A percentile compares a stretch with the other conserved stretches of the same genome.
phyloP scores from a whole-genome alignment of 768 basidiomycete species.

The Coprinellus micaceus region DNA sequence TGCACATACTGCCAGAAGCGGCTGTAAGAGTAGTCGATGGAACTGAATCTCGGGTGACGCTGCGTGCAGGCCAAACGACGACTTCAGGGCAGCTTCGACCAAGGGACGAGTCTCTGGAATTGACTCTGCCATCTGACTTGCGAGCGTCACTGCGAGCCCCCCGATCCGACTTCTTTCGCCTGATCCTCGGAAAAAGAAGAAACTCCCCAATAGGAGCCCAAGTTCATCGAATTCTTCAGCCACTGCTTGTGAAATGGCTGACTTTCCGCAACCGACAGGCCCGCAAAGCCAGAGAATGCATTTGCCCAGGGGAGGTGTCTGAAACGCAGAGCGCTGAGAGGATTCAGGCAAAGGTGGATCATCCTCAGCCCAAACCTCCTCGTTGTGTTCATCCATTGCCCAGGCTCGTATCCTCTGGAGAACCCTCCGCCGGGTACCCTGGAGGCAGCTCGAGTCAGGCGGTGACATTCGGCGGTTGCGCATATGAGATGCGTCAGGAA shows the following conservation, averaged over 20 bases:
- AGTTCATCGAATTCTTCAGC: neutral
- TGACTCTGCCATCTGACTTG: neutral
- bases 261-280: slow-evolving; percentile 5
- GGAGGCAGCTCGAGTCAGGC: neutral
- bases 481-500: neutral
- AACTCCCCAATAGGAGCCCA: neutral
- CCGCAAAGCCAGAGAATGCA: slow-evolving; percentile 3
- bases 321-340: neutral
- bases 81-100: neutral
- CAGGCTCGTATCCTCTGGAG: neutral
- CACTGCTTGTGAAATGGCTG: neutral
- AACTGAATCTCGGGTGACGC: neutral
- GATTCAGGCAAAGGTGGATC: neutral
- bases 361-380: neutral
- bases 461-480: neutral
- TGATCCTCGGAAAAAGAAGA: slow-evolving; percentile 4
- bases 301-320: neutral
- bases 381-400: neutral
- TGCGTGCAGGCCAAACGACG: neutral
- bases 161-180: slow-evolving; percentile 1
- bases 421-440: neutral
- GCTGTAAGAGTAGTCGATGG: neutral
- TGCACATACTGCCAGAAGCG: too few relatives aligned
- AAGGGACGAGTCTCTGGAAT: neutral
- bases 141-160: neutral